These are phyloP conservation scores for Escallonia rubra DNA, from an alignment of 129 eudicot species.

Conservation along the genomic window DNA sequence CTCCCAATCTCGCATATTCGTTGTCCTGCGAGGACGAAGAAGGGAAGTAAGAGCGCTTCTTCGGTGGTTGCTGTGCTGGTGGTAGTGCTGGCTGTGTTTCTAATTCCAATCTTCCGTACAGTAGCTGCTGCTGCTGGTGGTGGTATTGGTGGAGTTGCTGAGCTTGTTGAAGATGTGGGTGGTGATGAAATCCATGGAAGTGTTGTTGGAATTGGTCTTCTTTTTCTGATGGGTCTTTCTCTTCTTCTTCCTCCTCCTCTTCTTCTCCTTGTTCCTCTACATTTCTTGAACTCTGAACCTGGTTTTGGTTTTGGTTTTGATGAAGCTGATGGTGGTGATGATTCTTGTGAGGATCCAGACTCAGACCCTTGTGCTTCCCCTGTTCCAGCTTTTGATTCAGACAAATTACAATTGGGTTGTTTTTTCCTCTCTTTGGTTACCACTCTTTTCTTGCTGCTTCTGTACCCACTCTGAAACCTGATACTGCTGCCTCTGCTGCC, in stretches of 20 bases:
- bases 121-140: conserved; percentile 20
- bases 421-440: conserved; percentile 7
- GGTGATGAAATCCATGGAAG: background rate
- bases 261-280: conserved; percentile 23
- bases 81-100: conserved; percentile 9
- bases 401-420: conserved; percentile 3
- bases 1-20: conserved; percentile 50
- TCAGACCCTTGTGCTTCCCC: conserved; percentile 52
- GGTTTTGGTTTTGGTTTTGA: conserved; percentile 18
- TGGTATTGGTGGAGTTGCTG: conserved; percentile 32
- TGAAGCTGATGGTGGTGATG: conserved; percentile 12
- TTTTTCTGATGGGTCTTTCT: conserved; percentile 12
- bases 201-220: conserved; percentile 16
- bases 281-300: conserved; percentile 13
- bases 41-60: conserved; percentile 47
- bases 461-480: conserved; percentile 13
- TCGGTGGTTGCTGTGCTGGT: conserved; percentile 18
- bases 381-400: conserved; percentile 56
- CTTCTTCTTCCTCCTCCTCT: conserved; percentile 22
- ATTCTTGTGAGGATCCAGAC: conserved; percentile 78
- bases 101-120: conserved; percentile 20
- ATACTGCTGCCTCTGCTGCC: conserved; percentile 8
- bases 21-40: conserved; percentile 22
- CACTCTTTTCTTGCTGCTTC: conserved; percentile 8
- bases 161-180: conserved; percentile 12